These are phyloP conservation scores for Apiospora hydei DNA, from an alignment of 2,329 filamentous ascomycete genomes.

Conservation along the genomic window DNA sequence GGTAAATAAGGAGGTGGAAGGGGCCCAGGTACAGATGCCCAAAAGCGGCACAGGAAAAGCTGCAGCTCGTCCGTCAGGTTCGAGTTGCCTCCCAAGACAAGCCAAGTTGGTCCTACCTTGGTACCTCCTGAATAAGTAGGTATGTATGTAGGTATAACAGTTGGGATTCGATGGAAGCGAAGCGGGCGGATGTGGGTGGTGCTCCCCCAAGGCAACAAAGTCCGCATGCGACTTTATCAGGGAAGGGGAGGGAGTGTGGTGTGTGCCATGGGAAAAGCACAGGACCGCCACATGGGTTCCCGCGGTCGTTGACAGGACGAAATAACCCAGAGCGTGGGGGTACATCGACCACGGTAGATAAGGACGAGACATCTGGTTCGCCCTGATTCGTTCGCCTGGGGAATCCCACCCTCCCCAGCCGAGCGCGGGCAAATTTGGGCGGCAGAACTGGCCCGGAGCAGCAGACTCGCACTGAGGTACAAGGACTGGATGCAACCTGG, in stretches of 20 bases:
- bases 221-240: slow-evolving; percentile 25
- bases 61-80: slow-evolving; percentile 10
- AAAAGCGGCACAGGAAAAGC: slow-evolving; percentile 19
- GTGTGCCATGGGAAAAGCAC: slow-evolving; percentile 14
- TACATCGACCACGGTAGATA: slow-evolving; percentile 22
- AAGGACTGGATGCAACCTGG: not conserved
- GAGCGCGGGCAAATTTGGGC: slow-evolving; percentile 21
- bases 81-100: slow-evolving; percentile 1
- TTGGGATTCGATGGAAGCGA: slow-evolving; percentile 4
- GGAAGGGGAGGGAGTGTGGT: not conserved
- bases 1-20: not conserved
- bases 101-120: not conserved
- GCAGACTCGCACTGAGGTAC: not conserved
- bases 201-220: not conserved
- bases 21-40: not conserved
- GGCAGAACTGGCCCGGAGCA: slow-evolving; percentile 6
- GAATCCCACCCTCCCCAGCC: slow-evolving; percentile 9
- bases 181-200: slow-evolving; percentile 9
- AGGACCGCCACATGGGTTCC: slow-evolving; percentile 24
- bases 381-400: slow-evolving; percentile 13
- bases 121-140: not conserved
- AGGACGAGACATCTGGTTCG: slow-evolving; percentile 24
- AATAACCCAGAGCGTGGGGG: slow-evolving; percentile 11
- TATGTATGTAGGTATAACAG: not conserved
- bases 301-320: slow-evolving; percentile 20